phyloP scores from a whole-genome alignment of 202 grass and related monocot genomes.

The Digitaria exilis region DNA sequence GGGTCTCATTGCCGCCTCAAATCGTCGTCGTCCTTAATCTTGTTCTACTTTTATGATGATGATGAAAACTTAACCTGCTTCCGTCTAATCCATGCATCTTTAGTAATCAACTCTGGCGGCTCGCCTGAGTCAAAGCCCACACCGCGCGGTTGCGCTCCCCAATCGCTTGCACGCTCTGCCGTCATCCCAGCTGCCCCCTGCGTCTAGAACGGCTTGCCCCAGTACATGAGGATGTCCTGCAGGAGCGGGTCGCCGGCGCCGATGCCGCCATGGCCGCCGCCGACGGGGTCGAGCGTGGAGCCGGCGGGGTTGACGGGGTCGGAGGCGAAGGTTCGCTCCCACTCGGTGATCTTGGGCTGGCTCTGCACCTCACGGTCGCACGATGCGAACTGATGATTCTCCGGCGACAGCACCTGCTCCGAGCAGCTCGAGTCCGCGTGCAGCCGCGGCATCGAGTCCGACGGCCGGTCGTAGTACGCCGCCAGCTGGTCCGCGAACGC shows the following conservation, averaged over 20 bases:
- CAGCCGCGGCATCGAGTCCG: slow-evolving; percentile 83
- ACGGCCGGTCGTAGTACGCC: slow-evolving; percentile 68
- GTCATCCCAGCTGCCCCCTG: too few species aligned
- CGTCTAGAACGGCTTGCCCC: slow-evolving; percentile 81
- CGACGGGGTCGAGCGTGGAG: slow-evolving; percentile 33
- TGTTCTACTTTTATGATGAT: not conserved
- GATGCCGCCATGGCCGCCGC: not conserved
- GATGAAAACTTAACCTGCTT: too few species aligned
- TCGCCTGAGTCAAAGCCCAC: slow-evolving; percentile 46
- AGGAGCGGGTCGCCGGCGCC: slow-evolving; percentile 63
- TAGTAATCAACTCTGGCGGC: slow-evolving; percentile 30
- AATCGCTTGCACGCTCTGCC: not conserved
- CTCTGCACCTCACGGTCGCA: slow-evolving; percentile 85
- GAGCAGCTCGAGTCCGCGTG: slow-evolving; percentile 91
- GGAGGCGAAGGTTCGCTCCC: slow-evolving; percentile 69
- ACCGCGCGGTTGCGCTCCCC: not conserved
- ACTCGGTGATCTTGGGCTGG: slow-evolving; percentile 77
- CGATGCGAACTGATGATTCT: slow-evolving; percentile 35
- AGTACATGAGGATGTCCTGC: slow-evolving; percentile 95
- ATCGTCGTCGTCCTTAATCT: not conserved
- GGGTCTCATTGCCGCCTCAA: slow-evolving; percentile 62
- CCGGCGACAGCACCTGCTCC: slow-evolving; percentile 73
- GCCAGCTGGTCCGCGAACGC: slow-evolving; percentile 48
- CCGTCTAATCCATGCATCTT: not conserved
- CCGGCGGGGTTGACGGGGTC: slow-evolving; percentile 54